Percentiles rank a stretch among this genome's conserved stretches.
Conservation (phyloP, 1,139 yeast genomes). For the Torulaspora pretoriensis region DNA sequence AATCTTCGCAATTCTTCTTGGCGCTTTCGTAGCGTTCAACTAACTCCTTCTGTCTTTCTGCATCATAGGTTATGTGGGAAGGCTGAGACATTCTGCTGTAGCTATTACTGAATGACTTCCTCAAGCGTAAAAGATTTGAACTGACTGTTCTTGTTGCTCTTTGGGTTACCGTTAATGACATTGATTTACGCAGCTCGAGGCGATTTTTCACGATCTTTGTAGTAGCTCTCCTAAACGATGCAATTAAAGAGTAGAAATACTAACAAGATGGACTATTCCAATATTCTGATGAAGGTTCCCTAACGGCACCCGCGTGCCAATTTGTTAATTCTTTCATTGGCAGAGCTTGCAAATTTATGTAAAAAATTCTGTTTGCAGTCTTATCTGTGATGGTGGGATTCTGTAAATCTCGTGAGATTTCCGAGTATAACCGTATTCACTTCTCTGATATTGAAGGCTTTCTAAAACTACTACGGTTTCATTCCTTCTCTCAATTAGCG, state of each 20-base stretch:
- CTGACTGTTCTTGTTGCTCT: slow-evolving; percentile 6
- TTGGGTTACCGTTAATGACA: slow-evolving; percentile 6
- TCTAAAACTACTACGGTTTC: too few relatives aligned
- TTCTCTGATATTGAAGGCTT: too few relatives aligned
- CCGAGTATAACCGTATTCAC: too few relatives aligned
- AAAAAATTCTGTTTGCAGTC: background rate
- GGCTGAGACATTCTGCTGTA: slow-evolving; percentile 3
- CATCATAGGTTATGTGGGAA: slow-evolving; percentile 14
- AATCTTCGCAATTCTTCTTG: slow-evolving; percentile 13
- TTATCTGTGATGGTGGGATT: background rate
- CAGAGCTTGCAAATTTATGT: background rate
- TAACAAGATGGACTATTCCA: background rate
- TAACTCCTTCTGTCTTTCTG: slow-evolving; percentile 23
- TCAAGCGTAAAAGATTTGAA: background rate
- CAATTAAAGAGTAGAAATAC: background rate
- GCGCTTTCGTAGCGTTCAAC: slow-evolving; percentile 24
- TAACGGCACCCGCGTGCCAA: too few relatives aligned
- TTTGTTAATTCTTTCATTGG: background rate
- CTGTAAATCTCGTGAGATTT: background rate
- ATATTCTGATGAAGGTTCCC: too few relatives aligned
- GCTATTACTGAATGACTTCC: background rate
- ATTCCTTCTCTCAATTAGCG: too few relatives aligned
- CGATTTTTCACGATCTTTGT: background rate
- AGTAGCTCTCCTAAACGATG: background rate
- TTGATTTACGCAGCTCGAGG: slow-evolving; percentile 1